These are phyloP conservation scores for Phaseolus coccineus DNA, from an alignment of 331 rosid genomes.

Conservation along the genomic window DNA sequence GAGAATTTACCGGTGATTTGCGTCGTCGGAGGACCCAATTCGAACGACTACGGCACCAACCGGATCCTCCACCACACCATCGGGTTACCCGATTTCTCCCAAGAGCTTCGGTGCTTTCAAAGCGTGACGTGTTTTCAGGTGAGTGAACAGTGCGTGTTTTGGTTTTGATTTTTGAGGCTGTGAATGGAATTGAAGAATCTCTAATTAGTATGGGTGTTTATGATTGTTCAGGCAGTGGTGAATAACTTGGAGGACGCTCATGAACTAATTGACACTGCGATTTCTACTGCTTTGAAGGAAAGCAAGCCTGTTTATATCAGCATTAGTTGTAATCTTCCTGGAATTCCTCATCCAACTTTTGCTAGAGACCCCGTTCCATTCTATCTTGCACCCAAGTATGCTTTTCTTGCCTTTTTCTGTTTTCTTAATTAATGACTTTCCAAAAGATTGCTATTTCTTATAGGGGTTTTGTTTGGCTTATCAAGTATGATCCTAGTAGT, in stretches of 20 bases:
- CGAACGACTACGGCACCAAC: conserved; percentile 88
- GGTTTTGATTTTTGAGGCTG: conserved; percentile 2
- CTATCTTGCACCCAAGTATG: conserved; percentile 72
- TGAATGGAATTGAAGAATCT: neutral
- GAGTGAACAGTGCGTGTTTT: neutral
- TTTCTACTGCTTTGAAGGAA: conserved; percentile 89
- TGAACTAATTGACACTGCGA: conserved; percentile 83
- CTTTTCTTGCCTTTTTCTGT: neutral
- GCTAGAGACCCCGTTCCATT: conserved; percentile 84
- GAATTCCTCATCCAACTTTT: conserved; percentile 79
- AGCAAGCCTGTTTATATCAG: conserved; percentile 90
- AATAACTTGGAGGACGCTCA: conserved; percentile 86
- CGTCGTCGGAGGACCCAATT: conserved; percentile 84
- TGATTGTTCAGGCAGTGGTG: conserved; percentile 74
- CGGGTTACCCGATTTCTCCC: conserved; percentile 80
- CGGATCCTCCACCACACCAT: conserved; percentile 89
- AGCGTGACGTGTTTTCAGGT: conserved; percentile 83
- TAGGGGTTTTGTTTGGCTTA: neutral
- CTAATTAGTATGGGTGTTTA: neutral
- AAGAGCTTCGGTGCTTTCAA: conserved; percentile 85
- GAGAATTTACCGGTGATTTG: conserved; percentile 87
- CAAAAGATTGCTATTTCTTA: neutral
- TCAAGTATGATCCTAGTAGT: conserved; percentile 1
- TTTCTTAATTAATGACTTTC: neutral
- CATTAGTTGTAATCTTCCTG: conserved; percentile 80